A percentile compares a stretch with the other conserved stretches of the same genome.
Conservation (phyloP, 2,329 filamentous ascomycete genomes). For the Bipolaris sorokiniana region DNA sequence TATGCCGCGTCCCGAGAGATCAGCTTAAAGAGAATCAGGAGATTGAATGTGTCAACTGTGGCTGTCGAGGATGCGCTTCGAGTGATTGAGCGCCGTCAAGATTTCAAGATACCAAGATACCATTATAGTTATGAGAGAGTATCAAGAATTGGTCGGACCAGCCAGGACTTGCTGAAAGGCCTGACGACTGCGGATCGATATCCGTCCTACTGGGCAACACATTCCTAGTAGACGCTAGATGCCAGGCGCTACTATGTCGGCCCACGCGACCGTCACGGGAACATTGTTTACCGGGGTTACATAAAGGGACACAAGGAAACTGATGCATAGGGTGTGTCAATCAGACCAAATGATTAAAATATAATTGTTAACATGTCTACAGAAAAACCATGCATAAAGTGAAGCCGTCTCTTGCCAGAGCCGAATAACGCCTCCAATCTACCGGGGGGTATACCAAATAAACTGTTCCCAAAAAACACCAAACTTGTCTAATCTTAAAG, state of each 20-base stretch:
- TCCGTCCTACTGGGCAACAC: background rate
- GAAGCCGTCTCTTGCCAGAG: conserved; percentile 7
- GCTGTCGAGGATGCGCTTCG: conserved; percentile 88
- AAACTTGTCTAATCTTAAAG: conserved; percentile 11
- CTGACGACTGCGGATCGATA: background rate
- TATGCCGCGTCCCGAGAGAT: conserved; percentile 90
- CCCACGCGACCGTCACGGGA: background rate
- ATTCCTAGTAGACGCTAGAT: background rate
- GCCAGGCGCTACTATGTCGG: background rate
- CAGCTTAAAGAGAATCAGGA: conserved; percentile 89
- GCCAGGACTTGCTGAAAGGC: background rate
- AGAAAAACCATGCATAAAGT: conserved; percentile 27
- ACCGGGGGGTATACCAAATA: conserved; percentile 26
- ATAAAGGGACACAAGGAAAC: background rate
- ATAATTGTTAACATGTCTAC: conserved; percentile 34
- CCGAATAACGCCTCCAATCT: conserved; percentile 16
- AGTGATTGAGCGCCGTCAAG: conserved; percentile 65
- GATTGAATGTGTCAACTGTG: conserved; percentile 93
- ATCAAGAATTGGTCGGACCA: background rate
- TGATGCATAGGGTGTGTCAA: conserved; percentile 27
- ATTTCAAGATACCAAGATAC: background rate
- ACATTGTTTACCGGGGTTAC: background rate
- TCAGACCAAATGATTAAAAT: conserved; percentile 23
- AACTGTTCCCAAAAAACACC: conserved; percentile 9
- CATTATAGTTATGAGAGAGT: background rate